A percentile compares a stretch with the other conserved stretches of the same genome.
These are phyloP conservation scores for Talaromyces thailandensis DNA, from an alignment of 495 filamentous ascomycete species.

Conservation along the genomic window DNA sequence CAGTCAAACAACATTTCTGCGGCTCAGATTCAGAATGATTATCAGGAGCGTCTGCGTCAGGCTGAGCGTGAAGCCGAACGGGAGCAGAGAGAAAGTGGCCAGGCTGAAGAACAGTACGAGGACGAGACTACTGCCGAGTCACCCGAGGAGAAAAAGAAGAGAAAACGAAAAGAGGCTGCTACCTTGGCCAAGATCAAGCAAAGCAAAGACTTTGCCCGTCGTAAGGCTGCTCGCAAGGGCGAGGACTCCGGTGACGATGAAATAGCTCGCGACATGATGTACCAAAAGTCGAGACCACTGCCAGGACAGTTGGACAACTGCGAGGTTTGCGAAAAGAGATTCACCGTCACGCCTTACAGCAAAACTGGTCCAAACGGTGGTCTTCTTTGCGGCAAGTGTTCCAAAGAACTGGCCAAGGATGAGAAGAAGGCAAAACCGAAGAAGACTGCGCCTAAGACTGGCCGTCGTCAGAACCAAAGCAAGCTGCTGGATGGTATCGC, in stretches of 20 bases:
- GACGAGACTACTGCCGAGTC: constrained; percentile 20
- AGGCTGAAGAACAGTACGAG: constrained; percentile 18
- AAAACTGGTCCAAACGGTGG: constrained; percentile 75
- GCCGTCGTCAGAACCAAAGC: constrained; percentile 66
- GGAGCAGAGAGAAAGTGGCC: constrained; percentile 13
- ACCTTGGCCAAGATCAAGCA: constrained; percentile 69
- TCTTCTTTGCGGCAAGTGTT: constrained; percentile 75
- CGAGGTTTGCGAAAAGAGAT: constrained; percentile 74
- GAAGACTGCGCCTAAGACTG: constrained; percentile 41
- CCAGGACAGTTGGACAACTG: constrained; percentile 89
- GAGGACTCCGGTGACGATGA: constrained; percentile 38
- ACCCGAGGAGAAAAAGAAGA: constrained; percentile 50
- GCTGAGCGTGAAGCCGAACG: constrained; percentile 29
- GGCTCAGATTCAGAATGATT: constrained; percentile 60
- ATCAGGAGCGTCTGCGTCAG: constrained; percentile 38
- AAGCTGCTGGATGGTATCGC: constrained; percentile 68
- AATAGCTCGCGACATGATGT: constrained; percentile 44
- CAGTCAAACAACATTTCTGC: constrained; percentile 88
- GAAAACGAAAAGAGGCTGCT: constrained; percentile 51
- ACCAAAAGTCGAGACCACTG: constrained; percentile 52
- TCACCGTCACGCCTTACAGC: constrained; percentile 88
- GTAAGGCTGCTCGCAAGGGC: constrained; percentile 37
- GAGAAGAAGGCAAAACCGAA: constrained; percentile 53
- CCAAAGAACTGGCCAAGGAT: constrained; percentile 62
- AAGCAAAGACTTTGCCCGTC: constrained; percentile 56